phyloP scores from a whole-genome alignment of 2,329 filamentous ascomycete genomes.

The Arachnopeziza araneosa region DNA sequence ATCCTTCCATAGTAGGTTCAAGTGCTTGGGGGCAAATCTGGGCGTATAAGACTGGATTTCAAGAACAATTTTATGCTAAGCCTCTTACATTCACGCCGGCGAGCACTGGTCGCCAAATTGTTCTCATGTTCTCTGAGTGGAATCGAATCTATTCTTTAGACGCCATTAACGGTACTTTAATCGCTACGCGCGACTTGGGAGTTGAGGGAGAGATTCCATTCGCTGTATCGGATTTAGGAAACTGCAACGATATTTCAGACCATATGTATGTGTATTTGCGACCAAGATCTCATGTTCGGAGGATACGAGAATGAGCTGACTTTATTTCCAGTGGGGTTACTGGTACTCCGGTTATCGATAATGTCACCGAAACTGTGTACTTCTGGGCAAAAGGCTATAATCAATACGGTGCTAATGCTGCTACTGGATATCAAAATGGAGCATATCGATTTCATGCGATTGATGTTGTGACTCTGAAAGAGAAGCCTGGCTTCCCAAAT shows the following conservation, averaged over 20 bases:
- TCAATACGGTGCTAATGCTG: neutral
- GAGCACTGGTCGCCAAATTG: slow-evolving; percentile 3
- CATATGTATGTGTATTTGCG: neutral
- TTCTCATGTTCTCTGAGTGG: slow-evolving; percentile 11
- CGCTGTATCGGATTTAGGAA: neutral
- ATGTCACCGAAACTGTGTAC: slow-evolving; percentile 39
- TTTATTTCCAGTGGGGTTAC: slow-evolving; percentile 37
- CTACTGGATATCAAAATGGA: slow-evolving; percentile 8
- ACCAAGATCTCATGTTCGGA: too few species aligned
- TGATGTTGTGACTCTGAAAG: slow-evolving; percentile 1
- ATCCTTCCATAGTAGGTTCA: slow-evolving; percentile 6
- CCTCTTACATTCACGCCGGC: slow-evolving; percentile 13
- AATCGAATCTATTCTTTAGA: slow-evolving; percentile 13
- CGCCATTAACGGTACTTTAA: slow-evolving; percentile 13
- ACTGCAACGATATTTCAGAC: slow-evolving; percentile 11
- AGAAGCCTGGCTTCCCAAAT: neutral
- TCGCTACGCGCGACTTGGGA: slow-evolving; percentile 8
- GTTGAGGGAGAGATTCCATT: slow-evolving; percentile 10
- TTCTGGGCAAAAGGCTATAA: slow-evolving; percentile 30
- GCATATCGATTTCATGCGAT: slow-evolving; percentile 8
- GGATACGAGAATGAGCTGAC: neutral
- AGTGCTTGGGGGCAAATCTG: slow-evolving; percentile 13
- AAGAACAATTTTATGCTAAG: slow-evolving; percentile 13
- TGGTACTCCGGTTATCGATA: slow-evolving; percentile 42
- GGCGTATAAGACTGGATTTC: slow-evolving; percentile 1